Evolutionary conservation across 352 stramenopile species (phyloP).

Genomic region (Phytophthora macrochlamydospora): DNA sequence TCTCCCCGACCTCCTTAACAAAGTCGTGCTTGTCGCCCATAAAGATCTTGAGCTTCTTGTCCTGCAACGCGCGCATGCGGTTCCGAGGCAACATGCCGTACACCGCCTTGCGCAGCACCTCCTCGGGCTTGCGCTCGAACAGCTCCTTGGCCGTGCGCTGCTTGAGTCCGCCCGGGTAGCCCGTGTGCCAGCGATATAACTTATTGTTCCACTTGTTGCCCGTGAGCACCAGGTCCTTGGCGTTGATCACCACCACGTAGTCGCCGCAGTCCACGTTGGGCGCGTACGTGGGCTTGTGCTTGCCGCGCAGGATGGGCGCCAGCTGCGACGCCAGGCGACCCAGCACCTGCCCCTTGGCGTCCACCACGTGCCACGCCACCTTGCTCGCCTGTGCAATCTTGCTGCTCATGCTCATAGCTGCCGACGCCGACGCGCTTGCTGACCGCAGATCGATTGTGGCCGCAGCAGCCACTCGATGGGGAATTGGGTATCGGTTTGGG

Average conservation of each 20-base stretch:
- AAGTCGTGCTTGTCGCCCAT: constrained; percentile 93
- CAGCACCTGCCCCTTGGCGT: constrained; percentile 96
- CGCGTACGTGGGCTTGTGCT: constrained; percentile 99
- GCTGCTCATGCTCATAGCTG: constrained; percentile 37
- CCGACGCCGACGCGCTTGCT: constrained; percentile 6
- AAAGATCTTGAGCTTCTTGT: constrained; percentile 98
- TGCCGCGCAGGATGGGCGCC: constrained; percentile 96
- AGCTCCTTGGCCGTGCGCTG: constrained; percentile 94
- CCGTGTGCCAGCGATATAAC: constrained; percentile 98
- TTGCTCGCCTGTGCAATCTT: constrained; percentile 85
- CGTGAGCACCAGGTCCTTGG: constrained; percentile 94
- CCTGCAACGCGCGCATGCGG: constrained; percentile 94
- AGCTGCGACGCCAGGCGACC: constrained; percentile 96
- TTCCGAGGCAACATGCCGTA: constrained; percentile 98
- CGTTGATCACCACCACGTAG: constrained; percentile 98
- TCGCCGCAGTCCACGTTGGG: constrained; percentile 98
- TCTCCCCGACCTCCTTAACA: constrained; percentile 83
- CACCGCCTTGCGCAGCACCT: constrained; percentile 96
- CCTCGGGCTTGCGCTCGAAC: constrained; percentile 94
- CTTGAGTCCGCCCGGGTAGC: constrained; percentile 97
- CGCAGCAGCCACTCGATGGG: background rate
- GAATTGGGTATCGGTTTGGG: no score
- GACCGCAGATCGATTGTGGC: constrained; percentile 16
- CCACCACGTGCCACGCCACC: constrained; percentile 95
- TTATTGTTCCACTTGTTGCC: constrained; percentile 98